A percentile compares a stretch with the other conserved stretches of the same genome.
Conservation (phyloP, 2,329 filamentous ascomycete genomes). For the Diaporthe australafricana region DNA sequence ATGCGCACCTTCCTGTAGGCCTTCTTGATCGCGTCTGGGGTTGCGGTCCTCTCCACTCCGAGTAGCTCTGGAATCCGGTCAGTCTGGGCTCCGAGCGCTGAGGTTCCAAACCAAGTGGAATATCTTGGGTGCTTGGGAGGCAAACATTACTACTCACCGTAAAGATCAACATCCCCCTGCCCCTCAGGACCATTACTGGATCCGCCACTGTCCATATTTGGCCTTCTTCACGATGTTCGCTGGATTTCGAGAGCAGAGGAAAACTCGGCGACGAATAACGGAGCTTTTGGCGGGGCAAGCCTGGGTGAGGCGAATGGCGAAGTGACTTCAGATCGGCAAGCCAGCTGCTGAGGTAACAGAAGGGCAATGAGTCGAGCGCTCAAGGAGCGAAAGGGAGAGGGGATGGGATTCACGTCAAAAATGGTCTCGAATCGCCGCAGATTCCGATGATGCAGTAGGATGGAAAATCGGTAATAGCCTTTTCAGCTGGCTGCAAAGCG, state of each 20-base stretch:
- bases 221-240: not conserved
- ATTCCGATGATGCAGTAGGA: constrained; percentile 20
- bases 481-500: constrained; percentile 19
- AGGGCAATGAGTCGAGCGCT: not conserved
- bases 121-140: not conserved
- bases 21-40: constrained; percentile 88
- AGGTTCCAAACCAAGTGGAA: not conserved
- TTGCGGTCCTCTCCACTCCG: constrained; percentile 77
- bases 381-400: not conserved
- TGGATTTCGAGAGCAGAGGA: constrained; percentile 3
- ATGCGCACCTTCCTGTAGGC: constrained; percentile 88
- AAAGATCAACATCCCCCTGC: constrained; percentile 68
- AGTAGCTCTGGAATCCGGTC: constrained; percentile 73
- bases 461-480: not conserved
- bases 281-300: constrained; percentile 34
- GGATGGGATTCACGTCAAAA: not conserved
- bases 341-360: not conserved
- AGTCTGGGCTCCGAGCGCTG: not conserved
- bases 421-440: not conserved
- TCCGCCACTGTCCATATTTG: constrained; percentile 42
- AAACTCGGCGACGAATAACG: constrained; percentile 2
- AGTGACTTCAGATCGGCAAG: not conserved
- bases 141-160: constrained; percentile 52
- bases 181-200: constrained; percentile 39
- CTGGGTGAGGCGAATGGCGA: not conserved